These are phyloP conservation scores for Arthrocladium fulminans DNA, from an alignment of 2,329 filamentous ascomycete genomes.

Conservation along the genomic window DNA sequence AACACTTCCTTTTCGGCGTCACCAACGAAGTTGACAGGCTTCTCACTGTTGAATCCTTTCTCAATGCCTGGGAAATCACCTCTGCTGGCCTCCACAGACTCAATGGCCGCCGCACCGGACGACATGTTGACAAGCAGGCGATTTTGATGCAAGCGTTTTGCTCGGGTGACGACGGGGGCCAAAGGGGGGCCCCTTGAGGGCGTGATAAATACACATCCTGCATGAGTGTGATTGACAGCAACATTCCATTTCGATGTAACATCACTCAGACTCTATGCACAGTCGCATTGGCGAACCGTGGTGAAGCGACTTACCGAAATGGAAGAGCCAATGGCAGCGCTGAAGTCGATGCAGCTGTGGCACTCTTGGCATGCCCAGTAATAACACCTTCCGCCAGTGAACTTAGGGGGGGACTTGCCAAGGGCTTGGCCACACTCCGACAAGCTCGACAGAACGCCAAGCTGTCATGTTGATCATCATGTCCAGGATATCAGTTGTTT, in stretches of 20 bases:
- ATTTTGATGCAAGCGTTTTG: neutral
- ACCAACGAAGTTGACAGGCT: neutral
- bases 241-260: neutral
- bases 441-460: neutral
- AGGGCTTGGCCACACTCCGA: neutral
- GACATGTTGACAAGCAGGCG: neutral
- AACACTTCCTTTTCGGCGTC: neutral
- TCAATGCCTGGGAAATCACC: neutral
- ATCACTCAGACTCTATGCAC: neutral
- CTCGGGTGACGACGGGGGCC: too few relatives aligned
- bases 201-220: neutral
- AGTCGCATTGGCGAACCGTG: neutral
- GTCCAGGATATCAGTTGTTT: too few relatives aligned
- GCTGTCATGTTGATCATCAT: neutral
- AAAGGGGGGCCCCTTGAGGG: too few relatives aligned
- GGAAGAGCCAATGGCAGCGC: neutral
- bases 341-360: neutral
- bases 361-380: neutral
- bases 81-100: conserved; percentile 5
- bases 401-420: neutral
- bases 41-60: conserved; percentile 2
- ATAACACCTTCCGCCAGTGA: neutral
- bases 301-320: neutral
- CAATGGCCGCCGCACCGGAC: conserved; percentile 7
- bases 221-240: too few relatives aligned